phyloP scores from a whole-genome alignment of 441 rosid species.

The Omphalea diandra region DNA sequence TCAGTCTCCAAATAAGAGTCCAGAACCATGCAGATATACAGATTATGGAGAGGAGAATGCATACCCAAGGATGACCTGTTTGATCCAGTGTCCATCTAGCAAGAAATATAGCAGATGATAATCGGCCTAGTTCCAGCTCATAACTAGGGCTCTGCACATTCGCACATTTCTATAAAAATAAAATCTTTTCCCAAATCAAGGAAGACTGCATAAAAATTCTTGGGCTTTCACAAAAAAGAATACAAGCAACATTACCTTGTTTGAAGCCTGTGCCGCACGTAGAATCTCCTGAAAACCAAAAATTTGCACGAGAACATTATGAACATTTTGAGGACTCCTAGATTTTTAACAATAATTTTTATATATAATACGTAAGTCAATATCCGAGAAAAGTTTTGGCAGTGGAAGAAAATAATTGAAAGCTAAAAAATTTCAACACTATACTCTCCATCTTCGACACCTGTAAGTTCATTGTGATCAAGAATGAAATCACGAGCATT shows the following conservation, averaged over 20 bases:
- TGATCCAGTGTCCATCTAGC: slow-evolving; percentile 81
- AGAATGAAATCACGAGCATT: slow-evolving; percentile 12
- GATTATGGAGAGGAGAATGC: slow-evolving; percentile 25
- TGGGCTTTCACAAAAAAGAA: background rate
- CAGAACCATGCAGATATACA: slow-evolving; percentile 10
- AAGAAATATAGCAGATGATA: slow-evolving; percentile 71
- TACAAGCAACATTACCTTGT: slow-evolving; percentile 38
- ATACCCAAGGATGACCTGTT: slow-evolving; percentile 72
- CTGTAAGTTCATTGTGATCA: slow-evolving; percentile 38
- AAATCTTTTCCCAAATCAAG: slow-evolving; percentile 19
- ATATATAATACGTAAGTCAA: slow-evolving; percentile 12
- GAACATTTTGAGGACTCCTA: background rate
- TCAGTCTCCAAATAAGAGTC: slow-evolving; percentile 20
- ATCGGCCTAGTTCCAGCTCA: slow-evolving; percentile 72
- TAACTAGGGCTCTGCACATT: slow-evolving; percentile 50
- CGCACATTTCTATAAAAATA: slow-evolving; percentile 13
- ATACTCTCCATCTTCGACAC: slow-evolving; percentile 73
- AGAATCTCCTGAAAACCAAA: slow-evolving; percentile 60
- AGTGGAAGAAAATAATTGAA: slow-evolving; percentile 66
- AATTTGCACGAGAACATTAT: slow-evolving; percentile 16
- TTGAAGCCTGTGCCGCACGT: slow-evolving; percentile 71
- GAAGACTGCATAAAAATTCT: background rate
- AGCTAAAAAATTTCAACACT: slow-evolving; percentile 59
- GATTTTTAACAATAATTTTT: background rate
- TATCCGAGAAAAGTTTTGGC: slow-evolving; percentile 83